Evolutionary conservation across 345 rosid genomes (phyloP).

Genomic region (Melaleuca quinquenervia): DNA sequence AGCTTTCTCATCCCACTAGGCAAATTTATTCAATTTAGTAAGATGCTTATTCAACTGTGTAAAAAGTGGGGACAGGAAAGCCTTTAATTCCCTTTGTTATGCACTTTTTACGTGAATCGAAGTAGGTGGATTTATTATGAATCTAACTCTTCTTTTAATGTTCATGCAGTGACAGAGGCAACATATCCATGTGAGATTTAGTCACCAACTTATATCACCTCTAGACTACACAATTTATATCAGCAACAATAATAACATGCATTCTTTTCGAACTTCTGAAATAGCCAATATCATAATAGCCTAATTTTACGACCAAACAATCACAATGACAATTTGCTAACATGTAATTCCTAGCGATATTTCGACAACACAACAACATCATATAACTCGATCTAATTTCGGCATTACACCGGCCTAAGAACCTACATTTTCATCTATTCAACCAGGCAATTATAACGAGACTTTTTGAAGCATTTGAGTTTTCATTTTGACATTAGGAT

Average conservation of each 20-base stretch:
- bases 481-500: not conserved
- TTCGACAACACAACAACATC: not conserved
- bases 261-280: not conserved
- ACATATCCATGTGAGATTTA: too few relatives aligned
- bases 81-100: too few relatives aligned
- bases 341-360: not conserved
- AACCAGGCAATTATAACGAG: too few relatives aligned
- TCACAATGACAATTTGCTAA: not conserved
- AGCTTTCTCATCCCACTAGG: too few relatives aligned
- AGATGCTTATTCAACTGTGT: too few relatives aligned
- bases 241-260: not conserved
- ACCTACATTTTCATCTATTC: not conserved
- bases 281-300: not conserved
- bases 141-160: too few relatives aligned
- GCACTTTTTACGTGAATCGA: too few relatives aligned
- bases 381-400: not conserved
- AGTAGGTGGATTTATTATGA: too few relatives aligned
- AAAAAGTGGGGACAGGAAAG: too few relatives aligned
- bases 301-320: not conserved
- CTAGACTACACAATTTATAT: not conserved
- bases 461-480: not conserved
- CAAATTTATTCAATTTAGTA: too few relatives aligned
- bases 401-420: not conserved
- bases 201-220: not conserved
- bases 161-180: too few relatives aligned